Conservation (phyloP, 176 grass and related monocot species). For the Triticum turgidum region DNA sequence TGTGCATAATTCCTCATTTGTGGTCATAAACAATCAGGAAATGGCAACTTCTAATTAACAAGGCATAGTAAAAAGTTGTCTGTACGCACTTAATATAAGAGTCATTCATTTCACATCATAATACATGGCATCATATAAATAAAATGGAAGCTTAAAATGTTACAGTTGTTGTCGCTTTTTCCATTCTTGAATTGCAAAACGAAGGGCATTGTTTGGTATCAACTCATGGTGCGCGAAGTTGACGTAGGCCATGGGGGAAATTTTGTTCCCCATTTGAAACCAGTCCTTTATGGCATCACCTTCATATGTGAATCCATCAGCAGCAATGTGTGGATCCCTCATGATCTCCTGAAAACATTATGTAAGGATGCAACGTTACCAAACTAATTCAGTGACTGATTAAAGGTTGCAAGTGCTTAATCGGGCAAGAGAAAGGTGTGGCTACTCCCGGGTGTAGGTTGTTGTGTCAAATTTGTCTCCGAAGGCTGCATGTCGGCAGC, state of each 20-base stretch:
- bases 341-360: constrained; percentile 44
- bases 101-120: constrained; percentile 16
- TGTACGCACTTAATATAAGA: too few relatives aligned
- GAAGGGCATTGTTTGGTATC: constrained; percentile 45
- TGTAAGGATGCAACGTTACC: not conserved
- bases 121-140: not conserved
- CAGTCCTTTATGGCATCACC: constrained; percentile 46
- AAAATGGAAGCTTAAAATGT: not conserved
- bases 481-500: too few relatives aligned
- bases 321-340: constrained; percentile 51
- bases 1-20: too few relatives aligned
- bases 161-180: not conserved
- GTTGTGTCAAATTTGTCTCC: too few relatives aligned
- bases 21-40: too few relatives aligned
- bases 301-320: constrained; percentile 64
- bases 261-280: constrained; percentile 38
- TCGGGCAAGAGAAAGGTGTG: too few relatives aligned
- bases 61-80: too few relatives aligned
- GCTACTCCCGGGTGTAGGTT: too few relatives aligned
- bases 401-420: not conserved
- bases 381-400: not conserved
- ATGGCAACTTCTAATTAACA: too few relatives aligned
- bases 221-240: constrained; percentile 37
- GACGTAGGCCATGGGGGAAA: constrained; percentile 44
- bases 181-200: constrained; percentile 44